Base-by-base conservation (phyloP, 208 protist genomes). In the Balamuthia mandrillaris region DNA sequence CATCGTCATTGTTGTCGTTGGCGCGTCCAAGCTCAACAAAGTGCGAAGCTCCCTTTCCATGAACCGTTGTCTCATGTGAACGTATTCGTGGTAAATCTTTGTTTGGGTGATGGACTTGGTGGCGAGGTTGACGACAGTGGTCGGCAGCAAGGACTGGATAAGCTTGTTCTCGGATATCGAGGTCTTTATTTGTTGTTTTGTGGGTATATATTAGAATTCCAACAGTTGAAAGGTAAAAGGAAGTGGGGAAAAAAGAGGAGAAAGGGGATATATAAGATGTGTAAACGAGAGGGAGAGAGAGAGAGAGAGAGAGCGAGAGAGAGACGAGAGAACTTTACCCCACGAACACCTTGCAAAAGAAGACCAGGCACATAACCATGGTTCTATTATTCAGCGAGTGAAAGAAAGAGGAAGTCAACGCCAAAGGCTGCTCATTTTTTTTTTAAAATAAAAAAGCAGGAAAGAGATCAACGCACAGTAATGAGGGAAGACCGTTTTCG, bases 111-210 rank as follows among this genome's bases (percentile, higher is more conserved):
- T 41, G 35, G 27, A 56, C 21, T 61, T 27, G 16, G 27, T 5
- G 35, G 79, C 77, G 6, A 87, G 44, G 29, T 87, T 56, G 45
- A 87, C 56, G 31, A 78, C 16, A 1, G 84, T 87, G 45, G 37
- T 14, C 29, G 84, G 84, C 0, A 21, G 31, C 3, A 44, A 37
- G n/a, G 27, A 72, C 77, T 63, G 44, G 16, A 87, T 87, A 2
- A 49, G 35, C 45, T 87, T 70, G n/a, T 87, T 31, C 9, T 39
- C 27, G 58, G 58, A 39, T 58, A 3, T 18, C 58, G 45, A 42
- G 51, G 68, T 47, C 58, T 27, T 31, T 27, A 47, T 29, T 27
- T 29, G n/a, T n/a, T n/a, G n/a, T n/a, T n/a, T n/a, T n/a, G n/a
- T n/a, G n/a, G n/a, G n/a, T n/a, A n/a, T n/a, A n/a, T n/a, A n/a